Evolutionary conservation across 2,329 filamentous ascomycete genomes (phyloP).

Genomic region (Alternaria dauci): DNA sequence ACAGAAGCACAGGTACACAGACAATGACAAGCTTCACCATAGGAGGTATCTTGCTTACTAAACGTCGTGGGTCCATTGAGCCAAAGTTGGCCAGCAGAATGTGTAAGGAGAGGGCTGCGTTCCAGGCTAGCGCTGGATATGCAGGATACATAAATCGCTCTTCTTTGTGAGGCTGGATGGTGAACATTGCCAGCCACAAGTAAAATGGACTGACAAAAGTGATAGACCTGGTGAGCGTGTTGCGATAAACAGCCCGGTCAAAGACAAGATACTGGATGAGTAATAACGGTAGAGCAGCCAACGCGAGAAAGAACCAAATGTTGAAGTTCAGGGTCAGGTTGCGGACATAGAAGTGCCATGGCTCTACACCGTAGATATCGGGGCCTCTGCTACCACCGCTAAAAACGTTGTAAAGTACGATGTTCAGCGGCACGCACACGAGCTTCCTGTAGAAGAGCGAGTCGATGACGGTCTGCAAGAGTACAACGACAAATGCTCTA

Average conservation of each 20-base stretch:
- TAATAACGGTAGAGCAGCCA: conserved; percentile 78
- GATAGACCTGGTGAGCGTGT: conserved; percentile 76
- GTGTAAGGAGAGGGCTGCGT: conserved; percentile 85
- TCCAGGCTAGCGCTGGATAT: conserved; percentile 89
- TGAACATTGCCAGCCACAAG: conserved; percentile 92
- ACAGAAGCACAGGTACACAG: conserved; percentile 66
- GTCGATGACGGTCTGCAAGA: conserved; percentile 75
- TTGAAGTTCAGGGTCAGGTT: conserved; percentile 96
- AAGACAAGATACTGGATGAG: conserved; percentile 74
- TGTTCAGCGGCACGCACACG: conserved; percentile 85
- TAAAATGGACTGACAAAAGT: conserved; percentile 89
- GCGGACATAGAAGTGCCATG: conserved; percentile 95
- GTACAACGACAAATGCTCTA: conserved; percentile 71
- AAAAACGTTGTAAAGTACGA: conserved; percentile 95
- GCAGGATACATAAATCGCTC: conserved; percentile 98
- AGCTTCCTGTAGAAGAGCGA: conserved; percentile 84
- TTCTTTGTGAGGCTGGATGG: conserved; percentile 92
- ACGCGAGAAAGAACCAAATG: conserved; percentile 84
- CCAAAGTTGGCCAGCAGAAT: conserved; percentile 80
- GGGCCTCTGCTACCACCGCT: conserved; percentile 79
- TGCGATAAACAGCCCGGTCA: conserved; percentile 67
- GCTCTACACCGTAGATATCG: conserved; percentile 92
- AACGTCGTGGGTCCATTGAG: conserved; percentile 69
- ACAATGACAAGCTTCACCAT: conserved; percentile 75
- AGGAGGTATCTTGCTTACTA: conserved; percentile 76